Evolutionary conservation across 176 grass and related monocot species (phyloP).

Genomic region (Avena eriantha): DNA sequence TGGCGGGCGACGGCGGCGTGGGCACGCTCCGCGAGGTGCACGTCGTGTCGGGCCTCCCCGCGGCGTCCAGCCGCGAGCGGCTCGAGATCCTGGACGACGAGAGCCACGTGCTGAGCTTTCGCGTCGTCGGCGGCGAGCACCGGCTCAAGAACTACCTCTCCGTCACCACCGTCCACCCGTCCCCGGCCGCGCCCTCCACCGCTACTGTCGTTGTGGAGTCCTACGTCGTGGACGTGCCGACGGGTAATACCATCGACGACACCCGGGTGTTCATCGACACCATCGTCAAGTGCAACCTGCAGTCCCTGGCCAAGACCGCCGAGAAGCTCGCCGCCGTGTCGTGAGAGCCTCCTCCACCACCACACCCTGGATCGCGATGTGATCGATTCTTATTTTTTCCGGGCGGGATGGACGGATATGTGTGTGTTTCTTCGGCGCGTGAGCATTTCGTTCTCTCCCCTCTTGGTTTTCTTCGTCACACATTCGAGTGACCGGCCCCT

Average conservation of each 20-base stretch:
- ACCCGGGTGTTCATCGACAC: slow-evolving; percentile 90
- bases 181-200: slow-evolving; percentile 47
- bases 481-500: slow-evolving; percentile 40
- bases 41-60: slow-evolving; percentile 89
- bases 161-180: slow-evolving; percentile 80
- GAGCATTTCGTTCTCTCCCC: slow-evolving; percentile 25
- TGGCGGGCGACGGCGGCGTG: slow-evolving; percentile 82
- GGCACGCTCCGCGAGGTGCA: slow-evolving; percentile 90
- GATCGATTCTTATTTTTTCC: slow-evolving; percentile 35
- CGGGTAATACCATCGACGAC: slow-evolving; percentile 90
- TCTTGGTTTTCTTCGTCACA: slow-evolving; percentile 43
- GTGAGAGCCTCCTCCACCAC: background rate
- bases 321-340: slow-evolving; percentile 62
- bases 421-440: slow-evolving; percentile 53
- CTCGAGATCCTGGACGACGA: slow-evolving; percentile 98
- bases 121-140: slow-evolving; percentile 93
- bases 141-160: slow-evolving; percentile 87
- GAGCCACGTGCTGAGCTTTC: slow-evolving; percentile 89
- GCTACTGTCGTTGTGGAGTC: slow-evolving; percentile 93
- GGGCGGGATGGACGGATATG: slow-evolving; percentile 41
- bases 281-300: slow-evolving; percentile 98
- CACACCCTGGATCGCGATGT: background rate
- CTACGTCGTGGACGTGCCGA: slow-evolving; percentile 93
- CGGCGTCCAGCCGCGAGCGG: slow-evolving; percentile 77
- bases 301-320: slow-evolving; percentile 84